A percentile compares a stretch with the other conserved stretches of the same genome.
Conservation (phyloP, 495 filamentous ascomycete genomes). For the Neurospora sp. region DNA sequence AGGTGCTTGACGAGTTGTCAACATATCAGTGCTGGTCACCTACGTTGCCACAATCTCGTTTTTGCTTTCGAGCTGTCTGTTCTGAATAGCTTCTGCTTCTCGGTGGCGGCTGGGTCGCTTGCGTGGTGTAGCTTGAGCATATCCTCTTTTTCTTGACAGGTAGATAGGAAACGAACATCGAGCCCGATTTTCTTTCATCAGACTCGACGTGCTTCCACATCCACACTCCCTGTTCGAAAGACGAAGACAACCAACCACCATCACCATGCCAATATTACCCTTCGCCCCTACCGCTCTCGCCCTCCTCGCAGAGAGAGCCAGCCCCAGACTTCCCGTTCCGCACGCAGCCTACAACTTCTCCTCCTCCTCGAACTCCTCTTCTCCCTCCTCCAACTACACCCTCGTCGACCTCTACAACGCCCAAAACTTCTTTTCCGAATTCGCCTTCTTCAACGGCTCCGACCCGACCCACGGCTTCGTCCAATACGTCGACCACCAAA, state of each 20-base stretch:
- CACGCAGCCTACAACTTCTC: not conserved
- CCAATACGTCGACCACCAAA: conserved; percentile 46
- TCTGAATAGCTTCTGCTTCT: not conserved
- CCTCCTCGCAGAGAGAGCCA: not conserved
- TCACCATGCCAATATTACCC: not conserved
- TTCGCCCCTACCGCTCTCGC: not conserved
- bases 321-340: not conserved
- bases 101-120: not conserved
- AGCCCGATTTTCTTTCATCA: not conserved
- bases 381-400: conserved; percentile 24
- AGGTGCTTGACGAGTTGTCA: not conserved
- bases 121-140: not conserved
- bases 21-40: not conserved
- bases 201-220: not conserved
- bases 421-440: conserved; percentile 47
- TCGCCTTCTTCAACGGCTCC: conserved; percentile 39
- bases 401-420: conserved; percentile 36
- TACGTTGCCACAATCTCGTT: not conserved
- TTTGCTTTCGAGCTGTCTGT: not conserved
- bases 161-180: not conserved
- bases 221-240: not conserved
- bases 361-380: conserved; percentile 1
- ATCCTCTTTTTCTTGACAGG: not conserved
- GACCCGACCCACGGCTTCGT: conserved; percentile 68
- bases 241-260: not conserved